Conservation (phyloP, 2,329 filamentous ascomycete species). For the Sclerotinia spermophila region DNA sequence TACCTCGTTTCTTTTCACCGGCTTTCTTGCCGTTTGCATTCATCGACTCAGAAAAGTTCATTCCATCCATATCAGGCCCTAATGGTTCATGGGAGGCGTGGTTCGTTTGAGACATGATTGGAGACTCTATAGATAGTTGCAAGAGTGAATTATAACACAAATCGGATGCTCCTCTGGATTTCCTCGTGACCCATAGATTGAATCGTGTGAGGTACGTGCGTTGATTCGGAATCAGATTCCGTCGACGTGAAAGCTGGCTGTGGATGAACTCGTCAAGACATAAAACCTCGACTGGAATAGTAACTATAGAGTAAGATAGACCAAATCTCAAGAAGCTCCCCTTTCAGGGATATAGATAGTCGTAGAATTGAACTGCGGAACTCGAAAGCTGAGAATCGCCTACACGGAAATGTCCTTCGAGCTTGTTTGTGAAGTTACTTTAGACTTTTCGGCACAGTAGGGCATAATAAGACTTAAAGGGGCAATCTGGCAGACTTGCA, state of each 20-base stretch:
- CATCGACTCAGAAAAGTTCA: neutral
- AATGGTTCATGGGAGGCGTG: neutral
- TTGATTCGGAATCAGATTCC: neutral
- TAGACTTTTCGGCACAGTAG: neutral
- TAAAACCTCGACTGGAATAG: neutral
- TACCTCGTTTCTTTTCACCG: conserved; percentile 30
- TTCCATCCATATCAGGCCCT: neutral
- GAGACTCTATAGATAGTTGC: neutral
- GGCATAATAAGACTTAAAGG: neutral
- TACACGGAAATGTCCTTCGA: neutral
- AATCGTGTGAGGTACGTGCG: neutral
- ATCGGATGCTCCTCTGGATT: neutral
- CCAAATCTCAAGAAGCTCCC: neutral
- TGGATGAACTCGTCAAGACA: neutral
- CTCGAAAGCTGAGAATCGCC: neutral
- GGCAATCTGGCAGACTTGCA: neutral
- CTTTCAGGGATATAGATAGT: neutral
- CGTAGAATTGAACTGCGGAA: neutral
- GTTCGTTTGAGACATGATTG: conserved; percentile 5
- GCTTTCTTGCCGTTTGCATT: conserved; percentile 3
- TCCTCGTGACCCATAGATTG: neutral
- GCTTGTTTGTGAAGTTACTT: neutral
- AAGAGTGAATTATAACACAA: neutral
- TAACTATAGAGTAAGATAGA: neutral
- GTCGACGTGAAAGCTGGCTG: neutral